These are phyloP conservation scores for Neurospora tetraspora DNA, from an alignment of 495 filamentous ascomycete species.

Conservation along the genomic window DNA sequence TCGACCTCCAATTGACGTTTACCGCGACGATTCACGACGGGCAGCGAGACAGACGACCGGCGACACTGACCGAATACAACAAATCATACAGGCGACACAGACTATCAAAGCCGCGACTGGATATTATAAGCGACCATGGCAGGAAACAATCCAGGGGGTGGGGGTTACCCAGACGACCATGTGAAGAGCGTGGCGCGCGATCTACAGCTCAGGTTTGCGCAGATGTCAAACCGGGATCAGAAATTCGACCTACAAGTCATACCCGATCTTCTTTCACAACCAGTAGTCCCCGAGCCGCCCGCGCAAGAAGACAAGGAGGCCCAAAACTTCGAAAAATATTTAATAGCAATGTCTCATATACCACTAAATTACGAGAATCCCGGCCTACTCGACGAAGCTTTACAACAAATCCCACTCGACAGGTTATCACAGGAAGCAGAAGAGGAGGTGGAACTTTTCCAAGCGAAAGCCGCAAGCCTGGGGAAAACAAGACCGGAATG, in stretches of 20 bases:
- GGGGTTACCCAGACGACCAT: neutral
- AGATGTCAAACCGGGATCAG: neutral
- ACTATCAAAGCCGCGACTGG: neutral
- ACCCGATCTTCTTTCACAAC: neutral
- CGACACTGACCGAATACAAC: neutral
- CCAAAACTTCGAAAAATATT: constrained; percentile 72
- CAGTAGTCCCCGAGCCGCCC: constrained; percentile 37
- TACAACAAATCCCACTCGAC: constrained; percentile 79
- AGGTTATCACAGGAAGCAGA: constrained; percentile 89
- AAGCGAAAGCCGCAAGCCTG: constrained; percentile 77
- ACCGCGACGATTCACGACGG: neutral
- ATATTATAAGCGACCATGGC: neutral
- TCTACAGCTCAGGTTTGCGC: neutral
- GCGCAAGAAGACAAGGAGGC: constrained; percentile 54
- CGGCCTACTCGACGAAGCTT: constrained; percentile 85
- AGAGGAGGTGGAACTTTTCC: constrained; percentile 78
- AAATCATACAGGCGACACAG: neutral
- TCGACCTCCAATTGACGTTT: neutral
- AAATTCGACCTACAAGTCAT: neutral
- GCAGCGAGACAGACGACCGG: neutral
- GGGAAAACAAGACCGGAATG: constrained; percentile 77
- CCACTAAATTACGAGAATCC: constrained; percentile 96
- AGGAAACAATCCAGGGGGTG: neutral
- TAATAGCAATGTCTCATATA: constrained; percentile 71
- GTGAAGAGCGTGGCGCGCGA: neutral